Conservation (phyloP, 768 basidiomycete genomes). For the Calocybe cyanea region DNA sequence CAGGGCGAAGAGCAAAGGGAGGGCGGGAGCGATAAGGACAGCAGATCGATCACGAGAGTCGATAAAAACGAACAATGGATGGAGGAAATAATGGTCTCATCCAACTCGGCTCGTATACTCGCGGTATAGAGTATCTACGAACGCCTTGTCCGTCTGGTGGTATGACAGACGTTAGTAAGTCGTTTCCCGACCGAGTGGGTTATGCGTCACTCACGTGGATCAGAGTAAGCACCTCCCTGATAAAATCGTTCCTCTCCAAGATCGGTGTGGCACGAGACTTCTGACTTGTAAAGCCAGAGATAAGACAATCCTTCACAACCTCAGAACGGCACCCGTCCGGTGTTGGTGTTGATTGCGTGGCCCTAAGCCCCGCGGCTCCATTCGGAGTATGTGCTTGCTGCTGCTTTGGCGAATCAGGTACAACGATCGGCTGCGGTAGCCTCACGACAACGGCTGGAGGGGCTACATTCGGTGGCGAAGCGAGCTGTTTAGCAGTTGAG, state of each 20-base stretch:
- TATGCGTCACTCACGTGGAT: slow-evolving; percentile 50
- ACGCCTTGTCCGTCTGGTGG: slow-evolving; percentile 57
- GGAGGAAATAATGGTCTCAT: slow-evolving; percentile 1
- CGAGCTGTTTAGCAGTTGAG: not conserved
- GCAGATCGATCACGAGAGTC: slow-evolving; percentile 1
- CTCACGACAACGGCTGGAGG: slow-evolving; percentile 11
- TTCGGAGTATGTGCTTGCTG: not conserved
- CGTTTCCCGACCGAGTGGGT: not conserved
- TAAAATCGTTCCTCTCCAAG: slow-evolving; percentile 53
- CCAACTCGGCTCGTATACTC: slow-evolving; percentile 36
- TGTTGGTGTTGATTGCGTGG: slow-evolving; percentile 3
- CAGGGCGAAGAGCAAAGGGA: slow-evolving; percentile 1
- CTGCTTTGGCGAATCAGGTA: not conserved
- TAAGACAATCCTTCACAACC: slow-evolving; percentile 26
- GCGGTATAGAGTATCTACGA: slow-evolving; percentile 59
- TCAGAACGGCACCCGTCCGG: too few relatives aligned
- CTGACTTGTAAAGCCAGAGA: slow-evolving; percentile 21
- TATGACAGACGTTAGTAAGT: not conserved
- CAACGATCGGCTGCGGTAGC: not conserved
- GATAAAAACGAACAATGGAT: not conserved
- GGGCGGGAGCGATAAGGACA: not conserved
- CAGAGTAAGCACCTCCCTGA: slow-evolving; percentile 54
- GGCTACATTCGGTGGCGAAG: slow-evolving; percentile 14
- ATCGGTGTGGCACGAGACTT: slow-evolving; percentile 16
- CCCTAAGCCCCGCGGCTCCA: slow-evolving; percentile 7